A percentile compares a stretch with the other conserved stretches of the same genome.
Evolutionary conservation across 2,329 filamentous ascomycete genomes (phyloP).

Genomic region (Diaporthe velutina): DNA sequence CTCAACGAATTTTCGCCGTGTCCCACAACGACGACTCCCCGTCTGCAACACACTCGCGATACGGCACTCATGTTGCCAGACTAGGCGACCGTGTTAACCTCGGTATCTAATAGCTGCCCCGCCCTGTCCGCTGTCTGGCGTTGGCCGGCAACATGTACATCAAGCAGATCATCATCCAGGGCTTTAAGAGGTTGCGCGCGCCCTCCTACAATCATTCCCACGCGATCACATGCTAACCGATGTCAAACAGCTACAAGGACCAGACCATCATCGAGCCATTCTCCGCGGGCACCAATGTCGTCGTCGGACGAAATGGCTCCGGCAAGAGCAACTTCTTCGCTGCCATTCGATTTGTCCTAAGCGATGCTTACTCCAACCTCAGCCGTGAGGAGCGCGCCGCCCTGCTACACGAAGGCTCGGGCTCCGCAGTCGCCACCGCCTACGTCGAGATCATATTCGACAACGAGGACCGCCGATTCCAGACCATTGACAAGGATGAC

Average conservation of each 20-base stretch:
- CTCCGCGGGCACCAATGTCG: slow-evolving; percentile 96
- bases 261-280: slow-evolving; percentile 99
- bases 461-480: slow-evolving; percentile 89
- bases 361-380: slow-evolving; percentile 97
- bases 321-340: slow-evolving; percentile 99
- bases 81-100: slow-evolving; percentile 24
- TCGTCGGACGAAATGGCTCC: slow-evolving; percentile 98
- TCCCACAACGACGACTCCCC: slow-evolving; percentile 17
- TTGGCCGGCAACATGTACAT: slow-evolving; percentile 81
- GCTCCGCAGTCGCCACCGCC: slow-evolving; percentile 98
- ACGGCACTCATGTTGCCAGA: slow-evolving; percentile 8
- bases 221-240: slow-evolving; percentile 38
- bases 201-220: neutral
- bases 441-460: slow-evolving; percentile 99
- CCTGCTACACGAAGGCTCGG: slow-evolving; percentile 96
- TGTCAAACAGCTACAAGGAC: slow-evolving; percentile 87
- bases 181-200: slow-evolving; percentile 88
- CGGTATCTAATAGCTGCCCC: slow-evolving; percentile 30
- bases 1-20: slow-evolving; percentile 2
- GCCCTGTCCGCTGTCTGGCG: slow-evolving; percentile 45
- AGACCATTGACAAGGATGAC: slow-evolving; percentile 86
- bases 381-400: slow-evolving; percentile 95
- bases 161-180: slow-evolving; percentile 99
- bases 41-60: neutral
- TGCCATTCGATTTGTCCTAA: slow-evolving; percentile 97